Evolutionary conservation across 2,329 filamentous ascomycete species (phyloP).

Genomic region (Colletotrichum paranaense): DNA sequence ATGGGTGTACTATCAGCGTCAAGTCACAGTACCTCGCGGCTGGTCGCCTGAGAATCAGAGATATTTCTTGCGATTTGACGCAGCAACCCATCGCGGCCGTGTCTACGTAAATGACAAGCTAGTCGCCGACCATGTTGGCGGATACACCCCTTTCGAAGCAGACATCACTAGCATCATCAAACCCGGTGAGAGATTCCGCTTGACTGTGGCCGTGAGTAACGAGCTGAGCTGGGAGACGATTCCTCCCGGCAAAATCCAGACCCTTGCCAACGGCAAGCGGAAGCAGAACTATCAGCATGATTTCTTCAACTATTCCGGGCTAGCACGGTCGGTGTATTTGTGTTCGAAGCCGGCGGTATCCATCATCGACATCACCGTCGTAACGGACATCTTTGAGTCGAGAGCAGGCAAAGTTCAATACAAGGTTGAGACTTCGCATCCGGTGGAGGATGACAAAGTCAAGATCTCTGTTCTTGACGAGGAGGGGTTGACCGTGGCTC

Average conservation of each 20-base stretch:
- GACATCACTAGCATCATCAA: conserved; percentile 39
- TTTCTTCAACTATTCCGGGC: conserved; percentile 45
- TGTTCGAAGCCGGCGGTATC: conserved; percentile 39
- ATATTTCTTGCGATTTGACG: conserved; percentile 42
- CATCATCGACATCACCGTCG: conserved; percentile 41
- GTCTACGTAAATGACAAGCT: conserved; percentile 43
- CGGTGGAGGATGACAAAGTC: background rate
- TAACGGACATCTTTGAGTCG: conserved; percentile 36
- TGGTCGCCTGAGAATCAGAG: conserved; percentile 31
- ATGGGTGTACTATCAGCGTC: conserved; percentile 45
- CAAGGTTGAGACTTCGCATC: conserved; percentile 17
- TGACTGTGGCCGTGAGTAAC: conserved; percentile 46
- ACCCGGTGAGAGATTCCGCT: conserved; percentile 40
- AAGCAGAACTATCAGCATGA: conserved; percentile 44
- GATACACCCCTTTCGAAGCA: conserved; percentile 43
- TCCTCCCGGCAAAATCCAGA: conserved; percentile 39
- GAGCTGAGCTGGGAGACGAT: conserved; percentile 44
- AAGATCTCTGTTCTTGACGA: conserved; percentile 31
- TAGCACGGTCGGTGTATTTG: conserved; percentile 43
- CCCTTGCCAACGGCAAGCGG: conserved; percentile 34
- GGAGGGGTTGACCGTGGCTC: conserved; percentile 13
- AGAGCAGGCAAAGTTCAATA: conserved; percentile 26
- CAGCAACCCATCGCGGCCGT: conserved; percentile 42
- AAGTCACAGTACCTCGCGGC: conserved; percentile 39
- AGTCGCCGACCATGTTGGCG: conserved; percentile 40